A percentile compares a stretch with the other conserved stretches of the same genome.
Conservation (phyloP, 2,329 filamentous ascomycete genomes). For the Sporothrix dimorphospora region DNA sequence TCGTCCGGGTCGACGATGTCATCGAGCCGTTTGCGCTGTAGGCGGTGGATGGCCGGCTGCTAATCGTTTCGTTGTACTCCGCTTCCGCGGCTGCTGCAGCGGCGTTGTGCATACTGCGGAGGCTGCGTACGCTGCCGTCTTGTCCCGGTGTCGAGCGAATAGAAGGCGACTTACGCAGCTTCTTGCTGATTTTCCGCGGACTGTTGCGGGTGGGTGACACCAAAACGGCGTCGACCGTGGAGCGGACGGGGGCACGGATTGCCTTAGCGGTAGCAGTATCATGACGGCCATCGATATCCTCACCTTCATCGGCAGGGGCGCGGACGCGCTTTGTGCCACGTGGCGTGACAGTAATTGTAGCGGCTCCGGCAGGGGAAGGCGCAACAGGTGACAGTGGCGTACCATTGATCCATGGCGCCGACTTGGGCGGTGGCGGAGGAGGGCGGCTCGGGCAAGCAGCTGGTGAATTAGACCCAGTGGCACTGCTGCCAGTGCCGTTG, state of each 20-base stretch:
- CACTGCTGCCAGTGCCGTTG: neutral
- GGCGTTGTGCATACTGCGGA: constrained; percentile 16
- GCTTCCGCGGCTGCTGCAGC: constrained; percentile 3
- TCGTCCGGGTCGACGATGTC: neutral
- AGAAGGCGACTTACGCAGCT: constrained; percentile 53
- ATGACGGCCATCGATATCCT: neutral
- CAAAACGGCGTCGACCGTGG: constrained; percentile 20
- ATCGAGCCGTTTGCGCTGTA: neutral
- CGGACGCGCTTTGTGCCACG: constrained; percentile 55
- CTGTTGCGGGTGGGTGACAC: constrained; percentile 30
- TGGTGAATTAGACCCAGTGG: neutral
- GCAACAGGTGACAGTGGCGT: constrained; percentile 28
- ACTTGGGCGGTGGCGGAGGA: constrained; percentile 8
- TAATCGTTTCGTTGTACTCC: constrained; percentile 1
- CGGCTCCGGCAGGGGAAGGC: neutral
- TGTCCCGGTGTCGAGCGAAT: constrained; percentile 16
- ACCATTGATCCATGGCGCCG: neutral
- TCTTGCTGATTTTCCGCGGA: constrained; percentile 51
- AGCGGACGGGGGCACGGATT: neutral
- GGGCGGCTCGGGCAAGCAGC: neutral
- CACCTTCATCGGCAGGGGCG: constrained; percentile 36
- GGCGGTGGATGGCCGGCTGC: neutral
- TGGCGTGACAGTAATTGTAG: neutral
- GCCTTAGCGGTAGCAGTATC: neutral
- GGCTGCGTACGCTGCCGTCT: constrained; percentile 18